These are phyloP conservation scores for Protostelium mycophagum DNA, from an alignment of 78 protist genomes.

Conservation along the genomic window DNA sequence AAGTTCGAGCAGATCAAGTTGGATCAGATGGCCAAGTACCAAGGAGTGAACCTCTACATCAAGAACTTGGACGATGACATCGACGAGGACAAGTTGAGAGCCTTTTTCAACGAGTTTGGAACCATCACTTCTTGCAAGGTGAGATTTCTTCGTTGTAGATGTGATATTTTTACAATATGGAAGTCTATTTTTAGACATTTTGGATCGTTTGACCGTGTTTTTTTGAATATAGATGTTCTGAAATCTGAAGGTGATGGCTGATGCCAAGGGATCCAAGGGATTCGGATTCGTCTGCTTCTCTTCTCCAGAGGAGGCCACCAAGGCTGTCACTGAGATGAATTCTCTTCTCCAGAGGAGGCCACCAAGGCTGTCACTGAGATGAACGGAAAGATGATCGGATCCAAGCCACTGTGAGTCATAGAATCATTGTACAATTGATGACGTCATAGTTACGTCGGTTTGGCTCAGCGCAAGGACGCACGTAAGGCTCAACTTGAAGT, in stretches of 20 bases:
- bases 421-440: too few species aligned
- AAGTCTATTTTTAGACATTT: too few species aligned
- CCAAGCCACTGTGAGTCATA: constrained; percentile 75
- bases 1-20: constrained; percentile 55
- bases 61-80: constrained; percentile 94
- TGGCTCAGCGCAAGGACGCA: constrained; percentile 88
- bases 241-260: constrained; percentile 93
- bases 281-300: constrained; percentile 97
- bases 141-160: too few species aligned
- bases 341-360: constrained; percentile 97
- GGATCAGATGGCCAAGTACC: constrained; percentile 64
- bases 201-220: too few species aligned
- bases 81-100: constrained; percentile 80
- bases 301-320: constrained; percentile 88
- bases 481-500: constrained; percentile 80
- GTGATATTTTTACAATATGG: too few species aligned
- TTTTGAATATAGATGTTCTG: too few species aligned
- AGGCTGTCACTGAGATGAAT: constrained; percentile 95
- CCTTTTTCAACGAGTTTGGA: constrained; percentile 84
- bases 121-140: constrained; percentile 82
- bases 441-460: constrained; percentile 87
- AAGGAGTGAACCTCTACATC: constrained; percentile 93
- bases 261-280: constrained; percentile 79
- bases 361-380: constrained; percentile 89
- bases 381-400: constrained; percentile 87